phyloP scores from a whole-genome alignment of 495 filamentous ascomycete genomes.

The Daldinia caldariorum region DNA sequence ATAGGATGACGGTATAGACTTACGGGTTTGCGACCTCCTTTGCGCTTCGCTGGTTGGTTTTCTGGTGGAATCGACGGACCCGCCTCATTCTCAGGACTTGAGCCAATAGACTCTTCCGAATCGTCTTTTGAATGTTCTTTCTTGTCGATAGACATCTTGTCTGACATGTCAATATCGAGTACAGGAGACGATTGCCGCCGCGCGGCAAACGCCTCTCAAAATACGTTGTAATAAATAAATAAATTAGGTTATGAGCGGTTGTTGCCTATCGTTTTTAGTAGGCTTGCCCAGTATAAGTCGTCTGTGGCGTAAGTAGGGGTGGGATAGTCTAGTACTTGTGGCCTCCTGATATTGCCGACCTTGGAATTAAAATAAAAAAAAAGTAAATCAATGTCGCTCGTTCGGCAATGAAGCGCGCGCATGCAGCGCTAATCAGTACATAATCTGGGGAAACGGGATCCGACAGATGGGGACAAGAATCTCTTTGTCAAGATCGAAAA shows the following conservation, averaged over 20 bases:
- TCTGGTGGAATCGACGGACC: slow-evolving; percentile 53
- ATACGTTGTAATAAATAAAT: slow-evolving; percentile 14
- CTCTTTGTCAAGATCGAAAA: slow-evolving; percentile 45
- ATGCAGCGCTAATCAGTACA: slow-evolving; percentile 61
- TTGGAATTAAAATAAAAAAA: not conserved
- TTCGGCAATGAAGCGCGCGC: slow-evolving; percentile 41
- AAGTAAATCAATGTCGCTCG: slow-evolving; percentile 13
- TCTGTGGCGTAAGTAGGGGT: slow-evolving; percentile 23
- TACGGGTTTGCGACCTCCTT: slow-evolving; percentile 97
- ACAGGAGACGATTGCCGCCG: slow-evolving; percentile 44
- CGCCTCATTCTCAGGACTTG: slow-evolving; percentile 62
- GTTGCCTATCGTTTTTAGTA: slow-evolving; percentile 29
- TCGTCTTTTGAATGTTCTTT: slow-evolving; percentile 61
- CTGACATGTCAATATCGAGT: slow-evolving; percentile 58
- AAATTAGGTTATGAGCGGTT: slow-evolving; percentile 11
- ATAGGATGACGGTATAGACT: slow-evolving; percentile 49
- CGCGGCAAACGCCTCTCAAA: slow-evolving; percentile 50
- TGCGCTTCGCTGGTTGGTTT: slow-evolving; percentile 76
- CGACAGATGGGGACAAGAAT: slow-evolving; percentile 58
- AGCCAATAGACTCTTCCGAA: slow-evolving; percentile 65
- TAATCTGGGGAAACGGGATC: slow-evolving; percentile 62
- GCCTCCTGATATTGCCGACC: slow-evolving; percentile 29
- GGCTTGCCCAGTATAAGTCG: slow-evolving; percentile 32
- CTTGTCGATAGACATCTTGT: slow-evolving; percentile 69
- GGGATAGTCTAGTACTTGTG: slow-evolving; percentile 29